A percentile compares a stretch with the other conserved stretches of the same genome.
phyloP scores from a whole-genome alignment of 2,329 filamentous ascomycete genomes.

The Botrytis galanthina region DNA sequence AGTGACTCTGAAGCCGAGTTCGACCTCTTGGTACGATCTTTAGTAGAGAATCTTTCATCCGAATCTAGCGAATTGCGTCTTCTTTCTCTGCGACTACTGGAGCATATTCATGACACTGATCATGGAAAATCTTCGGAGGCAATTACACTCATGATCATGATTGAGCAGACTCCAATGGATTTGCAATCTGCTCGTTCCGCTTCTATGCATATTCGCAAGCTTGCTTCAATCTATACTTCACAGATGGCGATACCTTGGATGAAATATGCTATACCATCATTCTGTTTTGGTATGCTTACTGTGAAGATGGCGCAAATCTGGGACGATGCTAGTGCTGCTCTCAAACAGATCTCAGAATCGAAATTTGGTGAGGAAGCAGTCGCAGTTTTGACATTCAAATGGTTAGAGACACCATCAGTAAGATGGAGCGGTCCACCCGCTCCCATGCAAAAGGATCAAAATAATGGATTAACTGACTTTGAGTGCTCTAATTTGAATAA shows the following conservation, averaged over 20 bases:
- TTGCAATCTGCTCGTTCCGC: conserved; percentile 74
- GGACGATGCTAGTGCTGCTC: conserved; percentile 74
- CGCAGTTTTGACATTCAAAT: conserved; percentile 70
- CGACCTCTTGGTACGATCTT: conserved; percentile 59
- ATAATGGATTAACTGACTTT: conserved; percentile 64
- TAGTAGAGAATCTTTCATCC: conserved; percentile 72
- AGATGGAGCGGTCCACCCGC: conserved; percentile 49
- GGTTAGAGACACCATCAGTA: conserved; percentile 63
- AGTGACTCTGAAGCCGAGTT: conserved; percentile 50
- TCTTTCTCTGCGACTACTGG: conserved; percentile 69
- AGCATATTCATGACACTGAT: conserved; percentile 53
- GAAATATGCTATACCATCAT: conserved; percentile 70
- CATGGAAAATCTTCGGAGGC: conserved; percentile 50
- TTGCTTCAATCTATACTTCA: conserved; percentile 49
- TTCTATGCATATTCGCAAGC: conserved; percentile 80
- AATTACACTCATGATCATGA: conserved; percentile 66
- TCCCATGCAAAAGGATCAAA: conserved; percentile 40
- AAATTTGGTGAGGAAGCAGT: conserved; percentile 72
- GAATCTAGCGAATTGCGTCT: conserved; percentile 73
- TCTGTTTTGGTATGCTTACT: conserved; percentile 85
- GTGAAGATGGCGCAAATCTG: conserved; percentile 82
- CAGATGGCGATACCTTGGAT: conserved; percentile 68
- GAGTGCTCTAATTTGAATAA: conserved; percentile 74
- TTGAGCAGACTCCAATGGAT: conserved; percentile 76
- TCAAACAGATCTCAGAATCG: conserved; percentile 71